Evolutionary conservation across 305 asterid species (phyloP).

Genomic region (Fraxinus baroniana): DNA sequence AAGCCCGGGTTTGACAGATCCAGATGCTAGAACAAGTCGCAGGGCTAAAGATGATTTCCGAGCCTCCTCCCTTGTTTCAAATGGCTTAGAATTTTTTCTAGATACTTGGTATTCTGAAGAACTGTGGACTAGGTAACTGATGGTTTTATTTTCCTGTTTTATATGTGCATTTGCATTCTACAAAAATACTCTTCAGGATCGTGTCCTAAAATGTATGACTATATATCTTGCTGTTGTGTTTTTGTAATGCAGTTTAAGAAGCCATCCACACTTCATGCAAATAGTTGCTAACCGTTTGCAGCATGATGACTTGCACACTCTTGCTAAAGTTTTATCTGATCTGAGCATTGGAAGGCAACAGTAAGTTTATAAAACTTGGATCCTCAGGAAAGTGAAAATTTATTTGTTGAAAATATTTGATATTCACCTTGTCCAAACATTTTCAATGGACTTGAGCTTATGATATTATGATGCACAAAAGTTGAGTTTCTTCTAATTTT

Average conservation of each 20-base stretch:
- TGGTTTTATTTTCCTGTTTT: not conserved
- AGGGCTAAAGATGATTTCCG: constrained; percentile 79
- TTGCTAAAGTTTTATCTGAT: constrained; percentile 66
- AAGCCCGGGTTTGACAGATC: constrained; percentile 79
- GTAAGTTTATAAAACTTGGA: constrained; percentile 50
- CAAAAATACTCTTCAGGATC: not conserved
- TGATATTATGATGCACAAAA: not conserved
- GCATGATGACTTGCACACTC: constrained; percentile 63
- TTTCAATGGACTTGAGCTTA: not conserved
- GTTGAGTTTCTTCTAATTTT: not conserved
- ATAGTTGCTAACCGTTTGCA: constrained; percentile 53
- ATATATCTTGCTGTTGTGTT: constrained; percentile 6
- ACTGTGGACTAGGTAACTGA: constrained; percentile 75
- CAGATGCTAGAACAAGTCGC: constrained; percentile 57
- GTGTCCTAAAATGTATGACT: not conserved
- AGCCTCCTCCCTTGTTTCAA: constrained; percentile 62
- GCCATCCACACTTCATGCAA: constrained; percentile 69
- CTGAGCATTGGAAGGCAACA: constrained; percentile 84
- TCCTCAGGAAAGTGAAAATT: not conserved
- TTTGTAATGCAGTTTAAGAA: constrained; percentile 63
- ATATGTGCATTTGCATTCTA: not conserved
- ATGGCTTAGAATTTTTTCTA: constrained; percentile 64
- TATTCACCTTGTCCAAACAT: not conserved
- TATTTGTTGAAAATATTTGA: not conserved
- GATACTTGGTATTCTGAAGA: constrained; percentile 89